These are phyloP conservation scores for Trichoderma afroharzianum DNA, from an alignment of 2,329 filamentous ascomycete genomes.

Conservation along the genomic window DNA sequence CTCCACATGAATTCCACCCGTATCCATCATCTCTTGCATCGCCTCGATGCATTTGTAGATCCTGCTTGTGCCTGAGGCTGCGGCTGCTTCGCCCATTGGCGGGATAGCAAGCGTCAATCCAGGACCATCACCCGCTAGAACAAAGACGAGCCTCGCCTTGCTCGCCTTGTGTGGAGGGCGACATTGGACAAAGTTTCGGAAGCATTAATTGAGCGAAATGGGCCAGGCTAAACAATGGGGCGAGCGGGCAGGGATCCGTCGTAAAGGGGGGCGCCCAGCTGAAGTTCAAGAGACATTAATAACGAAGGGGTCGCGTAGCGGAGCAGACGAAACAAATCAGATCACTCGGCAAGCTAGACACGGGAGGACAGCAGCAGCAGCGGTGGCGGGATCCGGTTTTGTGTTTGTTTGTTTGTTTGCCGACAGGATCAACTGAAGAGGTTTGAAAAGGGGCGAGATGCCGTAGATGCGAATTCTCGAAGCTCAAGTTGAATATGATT, in stretches of 20 bases:
- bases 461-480: background rate
- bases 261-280: conserved; percentile 9
- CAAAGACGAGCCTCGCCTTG: background rate
- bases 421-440: background rate
- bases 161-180: background rate
- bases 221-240: background rate
- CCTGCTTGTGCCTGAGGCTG: background rate
- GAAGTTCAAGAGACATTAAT: background rate
- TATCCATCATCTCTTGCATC: background rate
- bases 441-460: background rate
- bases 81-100: background rate
- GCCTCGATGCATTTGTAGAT: conserved; percentile 1
- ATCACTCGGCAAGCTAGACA: background rate
- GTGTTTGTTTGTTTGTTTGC: background rate
- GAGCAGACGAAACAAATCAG: conserved; percentile 5
- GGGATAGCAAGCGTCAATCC: background rate
- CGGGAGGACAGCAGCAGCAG: background rate
- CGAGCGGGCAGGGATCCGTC: background rate
- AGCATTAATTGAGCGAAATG: background rate
- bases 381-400: background rate
- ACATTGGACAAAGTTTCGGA: background rate
- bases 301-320: conserved; percentile 1
- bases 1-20: background rate
- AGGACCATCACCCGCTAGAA: background rate
- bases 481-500: background rate